Evolutionary conservation across 495 filamentous ascomycete genomes (phyloP), one percentile per base, ranked within the genome.

Genomic region (Daldinia bambusicola): DNA sequence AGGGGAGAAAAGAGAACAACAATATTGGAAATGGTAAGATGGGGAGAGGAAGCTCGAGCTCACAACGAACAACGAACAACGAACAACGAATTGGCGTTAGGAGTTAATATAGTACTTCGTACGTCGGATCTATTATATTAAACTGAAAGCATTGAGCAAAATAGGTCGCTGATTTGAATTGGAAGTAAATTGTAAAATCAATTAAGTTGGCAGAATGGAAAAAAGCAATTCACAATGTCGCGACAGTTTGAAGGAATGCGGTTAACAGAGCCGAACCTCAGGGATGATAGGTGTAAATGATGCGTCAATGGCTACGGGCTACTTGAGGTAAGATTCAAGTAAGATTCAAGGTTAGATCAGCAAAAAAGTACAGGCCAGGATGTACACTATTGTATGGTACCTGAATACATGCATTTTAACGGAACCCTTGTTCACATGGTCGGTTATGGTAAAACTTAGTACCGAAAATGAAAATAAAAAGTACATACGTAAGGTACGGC

Each of bases 281-380:
- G 64, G 70, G 70, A 72, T 69, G 55, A 36, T 45, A 43, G 37
- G 34, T 36, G 20, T 53, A 60, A 26, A 64, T 69, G 61, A 70
- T 73, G 61, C 61, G 60, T 70, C 55, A 60, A 60, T 57, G 45
- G 16, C n/a, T n/a, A n/a, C n/a, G n/a, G n/a, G n/a, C n/a, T n/a
- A n/a, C n/a, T n/a, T n/a, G n/a, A n/a, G n/a, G n/a, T n/a, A n/a
- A n/a, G n/a, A n/a, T n/a, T n/a, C n/a, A n/a, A n/a, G 26, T 26
- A 3, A 26, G 26, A 26, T 48, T 36, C 34, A 36, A 36, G 50
- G 63, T 41, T 62, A 60, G 63, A 71, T 68, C 65, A 56, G 50
- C 59, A 43, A 36, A 10, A 26, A 52, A 45, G 40, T 4, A 43
- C 40, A 43, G 40, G 40, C 40, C n/a, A 43, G 48, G 18, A 51